Conservation (phyloP, 305 asterid genomes). For the Solanum chacoense region DNA sequence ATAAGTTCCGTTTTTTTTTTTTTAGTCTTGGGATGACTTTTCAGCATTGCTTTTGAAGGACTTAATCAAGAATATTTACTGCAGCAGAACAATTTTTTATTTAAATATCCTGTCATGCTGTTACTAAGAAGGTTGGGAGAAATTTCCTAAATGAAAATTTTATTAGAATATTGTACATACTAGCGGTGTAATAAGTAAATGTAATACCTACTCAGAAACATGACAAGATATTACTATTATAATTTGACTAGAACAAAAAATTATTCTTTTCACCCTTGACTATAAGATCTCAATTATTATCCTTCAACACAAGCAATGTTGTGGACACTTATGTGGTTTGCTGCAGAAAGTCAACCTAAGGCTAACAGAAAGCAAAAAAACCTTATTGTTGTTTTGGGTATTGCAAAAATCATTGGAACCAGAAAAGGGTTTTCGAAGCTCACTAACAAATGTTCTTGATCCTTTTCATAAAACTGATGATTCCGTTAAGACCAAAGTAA, state of each 20-base stretch:
- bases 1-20: neutral
- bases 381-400: neutral
- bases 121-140: neutral
- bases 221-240: neutral
- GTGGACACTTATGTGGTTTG: neutral
- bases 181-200: neutral
- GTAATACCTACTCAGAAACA: neutral
- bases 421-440: neutral
- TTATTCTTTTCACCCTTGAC: neutral
- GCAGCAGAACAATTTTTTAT: neutral
- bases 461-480: neutral
- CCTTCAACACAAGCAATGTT: neutral
- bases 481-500: neutral
- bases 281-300: neutral
- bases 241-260: neutral
- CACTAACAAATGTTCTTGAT: neutral
- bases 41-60: neutral
- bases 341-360: neutral
- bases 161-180: neutral
- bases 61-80: neutral
- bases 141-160: neutral
- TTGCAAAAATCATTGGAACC: neutral
- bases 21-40: neutral
- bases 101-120: neutral
- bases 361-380: neutral